phyloP scores from a whole-genome alignment of 805 yeast genomes.

The Naumovozyma dairenensis region DNA sequence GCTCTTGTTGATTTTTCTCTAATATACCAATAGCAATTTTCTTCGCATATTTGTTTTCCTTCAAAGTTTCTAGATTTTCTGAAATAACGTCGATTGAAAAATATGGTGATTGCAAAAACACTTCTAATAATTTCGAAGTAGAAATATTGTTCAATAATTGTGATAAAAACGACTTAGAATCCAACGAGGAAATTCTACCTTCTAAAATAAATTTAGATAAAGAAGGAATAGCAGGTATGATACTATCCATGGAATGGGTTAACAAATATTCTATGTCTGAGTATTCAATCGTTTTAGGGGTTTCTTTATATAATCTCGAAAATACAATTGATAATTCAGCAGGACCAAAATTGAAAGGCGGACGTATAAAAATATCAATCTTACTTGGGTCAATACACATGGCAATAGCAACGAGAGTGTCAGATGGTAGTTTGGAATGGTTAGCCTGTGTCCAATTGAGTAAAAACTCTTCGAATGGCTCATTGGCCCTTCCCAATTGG shows the following conservation, averaged over 20 bases:
- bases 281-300: too few species aligned
- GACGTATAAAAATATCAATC: too few species aligned
- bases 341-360: too few species aligned
- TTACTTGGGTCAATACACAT: too few species aligned
- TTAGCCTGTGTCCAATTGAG: conserved; percentile 4
- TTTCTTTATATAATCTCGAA: too few species aligned
- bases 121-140: conserved; percentile 5
- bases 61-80: conserved; percentile 4
- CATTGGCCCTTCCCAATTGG: conserved; percentile 16
- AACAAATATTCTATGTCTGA: not conserved
- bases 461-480: conserved; percentile 5
- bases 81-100: conserved; percentile 5
- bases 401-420: too few species aligned
- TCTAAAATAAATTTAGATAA: too few species aligned
- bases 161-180: conserved; percentile 4
- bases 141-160: conserved; percentile 2
- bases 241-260: too few species aligned
- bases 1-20: conserved; percentile 4
- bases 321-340: too few species aligned
- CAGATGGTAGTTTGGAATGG: too few species aligned
- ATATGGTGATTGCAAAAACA: conserved; percentile 9
- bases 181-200: conserved; percentile 8
- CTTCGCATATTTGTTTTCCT: conserved; percentile 16
- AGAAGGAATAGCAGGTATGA: too few species aligned
- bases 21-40: conserved; percentile 22